Evolutionary conservation across 257 asterid species (phyloP).

Genomic region (Henckelia pumila): DNA sequence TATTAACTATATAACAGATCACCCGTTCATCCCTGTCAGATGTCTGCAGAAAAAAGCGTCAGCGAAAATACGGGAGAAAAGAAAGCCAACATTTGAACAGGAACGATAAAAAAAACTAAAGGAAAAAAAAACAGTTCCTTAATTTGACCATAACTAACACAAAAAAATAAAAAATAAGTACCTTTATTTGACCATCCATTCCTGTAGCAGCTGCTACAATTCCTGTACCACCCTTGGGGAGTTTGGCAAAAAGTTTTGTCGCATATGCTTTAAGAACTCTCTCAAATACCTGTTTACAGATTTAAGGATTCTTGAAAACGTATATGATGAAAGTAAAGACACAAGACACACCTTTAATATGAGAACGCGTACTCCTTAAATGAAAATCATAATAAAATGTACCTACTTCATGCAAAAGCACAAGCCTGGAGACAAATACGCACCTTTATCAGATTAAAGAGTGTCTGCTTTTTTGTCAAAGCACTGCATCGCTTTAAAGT

Average conservation of each 20-base stretch:
- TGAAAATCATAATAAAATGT: neutral
- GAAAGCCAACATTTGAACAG: constrained; percentile 9
- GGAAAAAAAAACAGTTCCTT: neutral
- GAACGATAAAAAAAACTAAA: constrained; percentile 18
- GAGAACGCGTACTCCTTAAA: neutral
- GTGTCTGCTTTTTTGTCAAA: constrained; percentile 80
- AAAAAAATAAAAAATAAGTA: constrained; percentile 23
- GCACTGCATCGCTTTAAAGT: constrained; percentile 96
- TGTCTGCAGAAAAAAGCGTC: constrained; percentile 54
- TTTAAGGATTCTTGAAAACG: constrained; percentile 22
- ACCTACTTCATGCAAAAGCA: constrained; percentile 4
- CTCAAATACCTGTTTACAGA: constrained; percentile 59
- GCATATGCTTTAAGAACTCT: constrained; percentile 94
- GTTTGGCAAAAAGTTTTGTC: constrained; percentile 77
- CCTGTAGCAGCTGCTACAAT: constrained; percentile 99
- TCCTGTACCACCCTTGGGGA: constrained; percentile 98
- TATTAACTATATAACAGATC: constrained; percentile 92
- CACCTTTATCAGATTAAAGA: constrained; percentile 93
- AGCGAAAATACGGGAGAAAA: constrained; percentile 9
- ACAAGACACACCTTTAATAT: neutral
- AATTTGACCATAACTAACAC: neutral
- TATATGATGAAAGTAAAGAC: neutral
- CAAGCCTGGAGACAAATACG: constrained; percentile 16
- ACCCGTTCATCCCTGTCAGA: constrained; percentile 95
- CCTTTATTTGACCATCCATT: constrained; percentile 99